A percentile compares a stretch with the other conserved stretches of the same genome.
Conservation (phyloP, 1,139 yeast genomes). For the Tardiomyces digboiensis region DNA sequence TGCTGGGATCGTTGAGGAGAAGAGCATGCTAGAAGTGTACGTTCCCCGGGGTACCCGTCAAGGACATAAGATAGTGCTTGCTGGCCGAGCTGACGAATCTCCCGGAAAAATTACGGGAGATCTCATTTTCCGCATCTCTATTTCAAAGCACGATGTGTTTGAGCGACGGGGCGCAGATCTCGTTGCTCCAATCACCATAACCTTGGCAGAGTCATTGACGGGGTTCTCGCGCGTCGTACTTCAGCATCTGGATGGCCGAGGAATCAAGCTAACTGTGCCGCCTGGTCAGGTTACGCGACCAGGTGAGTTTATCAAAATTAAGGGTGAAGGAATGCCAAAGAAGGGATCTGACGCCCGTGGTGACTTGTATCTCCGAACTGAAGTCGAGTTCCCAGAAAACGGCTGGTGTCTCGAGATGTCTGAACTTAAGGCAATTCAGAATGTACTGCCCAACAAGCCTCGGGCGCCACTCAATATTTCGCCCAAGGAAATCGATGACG, state of each 20-base stretch:
- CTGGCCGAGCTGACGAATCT: constrained; percentile 69
- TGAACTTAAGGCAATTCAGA: background rate
- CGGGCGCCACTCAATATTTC: background rate
- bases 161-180: constrained; percentile 57
- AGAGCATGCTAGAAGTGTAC: constrained; percentile 68
- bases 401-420: constrained; percentile 1
- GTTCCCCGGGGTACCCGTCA: constrained; percentile 61
- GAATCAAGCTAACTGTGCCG: constrained; percentile 53
- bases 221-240: constrained; percentile 65
- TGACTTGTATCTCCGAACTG: constrained; percentile 61
- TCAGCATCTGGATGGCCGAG: constrained; percentile 78
- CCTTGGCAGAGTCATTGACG: constrained; percentile 72
- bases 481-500: constrained; percentile 1
- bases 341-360: constrained; percentile 42
- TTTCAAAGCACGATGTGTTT: constrained; percentile 37
- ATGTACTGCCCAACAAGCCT: background rate
- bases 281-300: constrained; percentile 66
- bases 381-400: constrained; percentile 76
- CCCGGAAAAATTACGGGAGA: constrained; percentile 69
- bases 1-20: constrained; percentile 48
- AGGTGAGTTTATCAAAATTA: constrained; percentile 55
- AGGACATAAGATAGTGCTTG: constrained; percentile 52
- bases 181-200: constrained; percentile 46
- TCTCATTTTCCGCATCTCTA: constrained; percentile 51
- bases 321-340: constrained; percentile 84